Conservation (phyloP, 2,329 filamentous ascomycete genomes). For the Fusarium nelsonii region DNA sequence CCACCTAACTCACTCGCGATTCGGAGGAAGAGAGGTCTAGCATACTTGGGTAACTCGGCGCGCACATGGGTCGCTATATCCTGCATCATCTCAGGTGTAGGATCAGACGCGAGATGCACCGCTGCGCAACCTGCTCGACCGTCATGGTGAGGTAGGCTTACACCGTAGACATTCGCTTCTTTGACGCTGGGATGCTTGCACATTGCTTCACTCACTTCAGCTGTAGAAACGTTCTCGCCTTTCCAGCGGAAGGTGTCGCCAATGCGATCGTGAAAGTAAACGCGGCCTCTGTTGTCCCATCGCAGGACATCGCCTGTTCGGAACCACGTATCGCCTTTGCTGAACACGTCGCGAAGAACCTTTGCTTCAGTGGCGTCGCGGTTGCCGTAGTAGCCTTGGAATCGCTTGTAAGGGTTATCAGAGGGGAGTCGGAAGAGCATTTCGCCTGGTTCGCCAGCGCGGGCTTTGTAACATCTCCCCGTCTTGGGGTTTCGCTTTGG, state of each 20-base stretch:
- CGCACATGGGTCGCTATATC: constrained; percentile 71
- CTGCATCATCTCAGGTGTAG: constrained; percentile 61
- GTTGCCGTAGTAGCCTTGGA: constrained; percentile 88
- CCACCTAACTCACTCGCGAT: constrained; percentile 68
- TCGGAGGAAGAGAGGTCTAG: constrained; percentile 82
- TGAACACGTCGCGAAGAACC: constrained; percentile 78
- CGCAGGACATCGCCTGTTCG: constrained; percentile 85
- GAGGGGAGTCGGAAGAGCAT: constrained; percentile 78
- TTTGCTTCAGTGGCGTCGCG: constrained; percentile 77
- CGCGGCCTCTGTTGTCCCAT: constrained; percentile 76
- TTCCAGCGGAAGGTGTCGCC: constrained; percentile 86
- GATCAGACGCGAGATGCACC: constrained; percentile 66
- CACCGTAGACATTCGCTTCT: constrained; percentile 90
- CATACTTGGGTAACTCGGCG: constrained; percentile 75
- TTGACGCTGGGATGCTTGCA: constrained; percentile 73
- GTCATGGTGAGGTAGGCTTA: constrained; percentile 82
- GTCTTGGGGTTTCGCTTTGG: constrained; percentile 76
- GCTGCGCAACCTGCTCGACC: constrained; percentile 86
- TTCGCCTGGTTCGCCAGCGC: constrained; percentile 77
- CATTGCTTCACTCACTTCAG: constrained; percentile 82
- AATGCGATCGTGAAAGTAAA: constrained; percentile 85
- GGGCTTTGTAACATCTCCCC: constrained; percentile 73
- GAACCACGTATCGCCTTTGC: constrained; percentile 84
- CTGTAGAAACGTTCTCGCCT: constrained; percentile 84
- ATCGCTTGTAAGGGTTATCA: constrained; percentile 71